These are phyloP conservation scores for Fusarium agapanthi DNA, from an alignment of 2,329 filamentous ascomycete genomes.

Conservation along the genomic window DNA sequence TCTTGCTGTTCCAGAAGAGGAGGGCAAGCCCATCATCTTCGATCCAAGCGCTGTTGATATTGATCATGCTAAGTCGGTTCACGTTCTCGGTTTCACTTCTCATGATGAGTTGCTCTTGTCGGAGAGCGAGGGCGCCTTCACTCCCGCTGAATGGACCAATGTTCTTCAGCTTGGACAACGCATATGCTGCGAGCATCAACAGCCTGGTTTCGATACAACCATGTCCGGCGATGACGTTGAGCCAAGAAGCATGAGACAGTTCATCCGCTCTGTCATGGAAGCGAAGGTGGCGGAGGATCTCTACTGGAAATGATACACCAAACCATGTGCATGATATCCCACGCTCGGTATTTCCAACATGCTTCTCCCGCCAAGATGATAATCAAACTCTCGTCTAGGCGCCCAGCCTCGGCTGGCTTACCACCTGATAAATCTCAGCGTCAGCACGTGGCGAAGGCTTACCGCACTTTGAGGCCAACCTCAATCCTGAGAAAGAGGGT, in stretches of 20 bases:
- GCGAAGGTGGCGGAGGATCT: slow-evolving; percentile 62
- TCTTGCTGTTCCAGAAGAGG: slow-evolving; percentile 63
- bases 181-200: slow-evolving; percentile 65
- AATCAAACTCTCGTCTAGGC: slow-evolving; percentile 27
- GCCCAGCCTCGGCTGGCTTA: slow-evolving; percentile 18
- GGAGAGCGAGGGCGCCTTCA: slow-evolving; percentile 85
- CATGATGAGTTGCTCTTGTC: slow-evolving; percentile 76
- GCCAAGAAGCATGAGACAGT: slow-evolving; percentile 63
- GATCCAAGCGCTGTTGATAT: slow-evolving; percentile 72
- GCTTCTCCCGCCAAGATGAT: slow-evolving; percentile 21
- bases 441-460: slow-evolving; percentile 16
- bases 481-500: slow-evolving; percentile 24
- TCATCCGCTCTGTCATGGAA: slow-evolving; percentile 70
- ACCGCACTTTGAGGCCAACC: slow-evolving; percentile 24
- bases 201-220: slow-evolving; percentile 52
- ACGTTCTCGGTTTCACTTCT: slow-evolving; percentile 86
- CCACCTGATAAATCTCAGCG: slow-evolving; percentile 17
- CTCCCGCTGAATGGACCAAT: slow-evolving; percentile 77
- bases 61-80: slow-evolving; percentile 72
- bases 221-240: slow-evolving; percentile 55
- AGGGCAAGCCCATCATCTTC: slow-evolving; percentile 56
- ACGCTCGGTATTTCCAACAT: slow-evolving; percentile 7
- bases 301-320: slow-evolving; percentile 61
- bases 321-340: slow-evolving; percentile 13
- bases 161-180: slow-evolving; percentile 71